Evolutionary conservation across 495 filamentous ascomycete species (phyloP).

Genomic region (Collariella sp.): DNA sequence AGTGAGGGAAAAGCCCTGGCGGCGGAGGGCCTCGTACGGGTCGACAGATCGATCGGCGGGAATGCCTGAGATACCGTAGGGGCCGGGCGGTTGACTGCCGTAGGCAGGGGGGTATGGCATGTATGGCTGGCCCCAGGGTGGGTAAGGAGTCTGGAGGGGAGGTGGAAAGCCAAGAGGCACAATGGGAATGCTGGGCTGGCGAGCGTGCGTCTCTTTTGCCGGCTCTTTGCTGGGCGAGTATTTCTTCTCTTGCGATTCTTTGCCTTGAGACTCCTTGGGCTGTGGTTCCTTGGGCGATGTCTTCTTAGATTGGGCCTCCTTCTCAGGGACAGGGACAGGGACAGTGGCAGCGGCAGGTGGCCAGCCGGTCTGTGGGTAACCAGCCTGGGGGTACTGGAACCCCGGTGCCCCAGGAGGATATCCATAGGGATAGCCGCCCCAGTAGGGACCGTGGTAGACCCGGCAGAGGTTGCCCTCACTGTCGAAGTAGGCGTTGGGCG

Average conservation of each 20-base stretch:
- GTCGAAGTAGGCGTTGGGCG: constrained; percentile 45
- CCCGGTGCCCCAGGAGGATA: neutral
- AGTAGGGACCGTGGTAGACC: constrained; percentile 42
- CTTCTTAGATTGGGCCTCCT: too few relatives aligned
- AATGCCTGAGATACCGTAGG: neutral
- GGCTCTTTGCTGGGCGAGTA: too few relatives aligned
- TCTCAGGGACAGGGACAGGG: too few relatives aligned
- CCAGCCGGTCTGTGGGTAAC: neutral
- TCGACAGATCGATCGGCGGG: neutral
- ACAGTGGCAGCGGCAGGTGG: too few relatives aligned
- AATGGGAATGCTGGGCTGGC: neutral
- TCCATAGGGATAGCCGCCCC: constrained; percentile 34
- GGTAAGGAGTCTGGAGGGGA: neutral
- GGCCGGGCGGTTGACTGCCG: neutral
- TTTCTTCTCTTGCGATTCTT: too few relatives aligned
- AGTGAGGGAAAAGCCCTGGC: neutral
- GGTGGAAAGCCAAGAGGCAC: neutral
- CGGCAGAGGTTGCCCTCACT: constrained; percentile 30
- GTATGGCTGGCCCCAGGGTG: neutral
- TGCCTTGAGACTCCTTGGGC: too few relatives aligned
- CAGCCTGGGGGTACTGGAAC: neutral
- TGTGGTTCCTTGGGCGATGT: too few relatives aligned
- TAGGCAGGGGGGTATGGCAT: neutral
- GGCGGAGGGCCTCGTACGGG: neutral
- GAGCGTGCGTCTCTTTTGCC: too few relatives aligned